A percentile compares a stretch with the other conserved stretches of the same genome.
These are phyloP conservation scores for Podosphaera leucotricha DNA, from an alignment of 2,329 filamentous ascomycete genomes.

Conservation along the genomic window DNA sequence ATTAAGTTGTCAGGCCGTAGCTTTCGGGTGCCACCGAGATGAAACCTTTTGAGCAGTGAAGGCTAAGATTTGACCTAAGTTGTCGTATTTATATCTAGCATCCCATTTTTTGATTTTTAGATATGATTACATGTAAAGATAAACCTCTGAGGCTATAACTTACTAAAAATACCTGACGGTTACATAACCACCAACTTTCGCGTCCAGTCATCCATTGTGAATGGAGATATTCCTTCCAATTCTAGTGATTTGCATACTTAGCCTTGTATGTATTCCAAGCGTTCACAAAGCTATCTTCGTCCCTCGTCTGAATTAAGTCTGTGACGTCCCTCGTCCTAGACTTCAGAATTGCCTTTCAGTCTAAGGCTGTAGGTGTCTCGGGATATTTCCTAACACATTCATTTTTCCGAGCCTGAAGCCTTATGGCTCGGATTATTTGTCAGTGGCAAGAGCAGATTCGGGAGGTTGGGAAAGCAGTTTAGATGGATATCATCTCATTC, in stretches of 20 bases:
- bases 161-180: not conserved
- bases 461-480: not conserved
- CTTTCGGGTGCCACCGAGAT: not conserved
- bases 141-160: too few species aligned
- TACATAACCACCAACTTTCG: not conserved
- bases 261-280: not conserved
- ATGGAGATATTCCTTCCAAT: not conserved
- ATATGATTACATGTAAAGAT: too few species aligned
- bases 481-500: not conserved
- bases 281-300: not conserved
- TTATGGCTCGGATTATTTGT: not conserved
- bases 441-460: not conserved
- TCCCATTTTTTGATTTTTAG: not conserved
- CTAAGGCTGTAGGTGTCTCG: too few species aligned
- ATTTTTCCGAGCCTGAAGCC: not conserved
- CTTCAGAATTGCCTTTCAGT: not conserved
- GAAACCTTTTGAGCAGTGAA: not conserved
- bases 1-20: not conserved
- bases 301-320: not conserved
- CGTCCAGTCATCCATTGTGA: not conserved
- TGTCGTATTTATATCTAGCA: not conserved
- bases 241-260: not conserved
- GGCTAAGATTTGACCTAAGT: not conserved
- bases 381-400: not conserved
- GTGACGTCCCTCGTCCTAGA: not conserved